Evolutionary conservation across 2,329 filamentous ascomycete species (phyloP), one percentile per base, ranked within the genome.

Genomic region (Arthroderma uncinatum): DNA sequence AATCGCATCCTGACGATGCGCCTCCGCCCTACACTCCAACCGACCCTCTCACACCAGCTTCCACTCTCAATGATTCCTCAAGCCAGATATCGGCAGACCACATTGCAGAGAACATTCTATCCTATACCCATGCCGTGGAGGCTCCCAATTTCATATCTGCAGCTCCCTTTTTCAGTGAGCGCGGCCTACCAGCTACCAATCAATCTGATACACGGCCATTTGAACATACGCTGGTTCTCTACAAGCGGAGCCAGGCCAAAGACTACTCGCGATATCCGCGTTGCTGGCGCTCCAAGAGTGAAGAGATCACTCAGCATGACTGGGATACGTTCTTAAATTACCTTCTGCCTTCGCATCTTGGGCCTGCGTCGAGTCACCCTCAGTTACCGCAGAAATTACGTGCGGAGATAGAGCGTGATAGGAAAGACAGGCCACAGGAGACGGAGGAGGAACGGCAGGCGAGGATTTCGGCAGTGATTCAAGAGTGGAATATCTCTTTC

Each of bases 401-500:
- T 39, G 71, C 69, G 2, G 69, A 74, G 59, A 73, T 73, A 21
- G 66, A 70, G 60, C 66, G 71, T 25, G 71, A 74, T 59, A 67
- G 70, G 30, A 74, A 74, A 56, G 71, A 74, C 59, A 66, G 71
- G 1, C 67, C 70, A 2, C 72, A 74, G 54, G 71, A 75, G 59
- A 69, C 70, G 1, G 71, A 73, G 53, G 69, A 71, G 25, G 66
- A 73, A 57, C 69, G 73, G n/a, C 63, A 59, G 53, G 63, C 64
- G 16, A 70, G 71, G 16, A 70, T 75, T 33, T 57, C 67, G 8
- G 69, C 71, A 2, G 72, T 74, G 12, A 65, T 74, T 39, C 64
- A 64, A 4, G 73, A 76, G 61, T 76, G 73, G 73, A 75, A 76
- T 58, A 63, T 69, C 48, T 67, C 65, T 37, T 75, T 75, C 54